Evolutionary conservation across 2,329 filamentous ascomycete species (phyloP).

Genomic region (Knufia fluminis): DNA sequence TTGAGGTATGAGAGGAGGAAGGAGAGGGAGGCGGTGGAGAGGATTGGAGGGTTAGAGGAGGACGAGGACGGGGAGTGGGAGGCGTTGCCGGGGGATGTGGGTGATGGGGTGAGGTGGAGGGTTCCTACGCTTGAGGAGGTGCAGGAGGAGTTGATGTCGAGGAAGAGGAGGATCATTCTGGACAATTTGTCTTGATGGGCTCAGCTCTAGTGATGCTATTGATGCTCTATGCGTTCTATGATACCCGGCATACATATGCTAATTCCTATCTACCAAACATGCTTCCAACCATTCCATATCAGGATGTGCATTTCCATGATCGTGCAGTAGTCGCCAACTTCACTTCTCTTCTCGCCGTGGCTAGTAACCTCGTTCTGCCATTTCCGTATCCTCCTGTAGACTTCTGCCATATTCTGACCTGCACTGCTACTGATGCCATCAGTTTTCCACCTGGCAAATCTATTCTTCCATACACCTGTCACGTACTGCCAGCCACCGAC

Average conservation of each 20-base stretch:
- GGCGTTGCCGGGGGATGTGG: conserved; percentile 73
- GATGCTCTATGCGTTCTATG: not conserved
- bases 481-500: conserved; percentile 42
- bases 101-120: conserved; percentile 73
- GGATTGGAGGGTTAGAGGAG: conserved; percentile 49
- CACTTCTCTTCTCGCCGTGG: conserved; percentile 26
- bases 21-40: conserved; percentile 70
- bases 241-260: not conserved
- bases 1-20: conserved; percentile 72
- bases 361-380: conserved; percentile 17
- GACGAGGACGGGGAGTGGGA: conserved; percentile 65
- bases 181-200: conserved; percentile 54
- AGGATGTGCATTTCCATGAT: conserved; percentile 56
- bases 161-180: conserved; percentile 70
- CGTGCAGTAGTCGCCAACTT: conserved; percentile 45
- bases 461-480: conserved; percentile 50
- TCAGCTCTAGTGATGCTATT: not conserved
- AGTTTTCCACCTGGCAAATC: conserved; percentile 42
- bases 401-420: conserved; percentile 31
- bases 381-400: conserved; percentile 29
- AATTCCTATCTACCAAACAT: conserved; percentile 36
- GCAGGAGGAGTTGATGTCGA: conserved; percentile 84
- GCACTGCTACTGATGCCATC: conserved; percentile 34
- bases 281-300: conserved; percentile 49
- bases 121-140: conserved; percentile 83